Evolutionary conservation across 169 alveolate genomes (phyloP), one percentile per base, ranked within the genome.

Genomic region (Cryptosporidium tyzzeri): DNA sequence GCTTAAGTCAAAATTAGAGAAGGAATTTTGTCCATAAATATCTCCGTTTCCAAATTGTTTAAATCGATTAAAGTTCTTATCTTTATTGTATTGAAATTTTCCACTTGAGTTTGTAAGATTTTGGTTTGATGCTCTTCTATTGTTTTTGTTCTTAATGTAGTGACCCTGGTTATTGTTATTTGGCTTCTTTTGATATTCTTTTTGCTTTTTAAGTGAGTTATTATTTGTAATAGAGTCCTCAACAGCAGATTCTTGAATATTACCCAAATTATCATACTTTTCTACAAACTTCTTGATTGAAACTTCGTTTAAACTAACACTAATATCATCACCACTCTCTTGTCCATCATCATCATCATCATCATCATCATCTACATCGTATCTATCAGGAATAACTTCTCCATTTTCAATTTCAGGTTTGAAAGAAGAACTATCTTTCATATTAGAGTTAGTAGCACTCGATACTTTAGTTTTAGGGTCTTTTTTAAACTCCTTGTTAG

Each of bases 301-400:
- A 73, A 35, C 39, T n/a, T 41, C 70, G 33, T 33, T 55, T 26
- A 53, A 4, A 16, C 12, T 48, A 73, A 23, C 39, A 23, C 70
- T 44, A 18, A 73, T 73, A 35, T 48, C 74, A 16, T 84, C 91
- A 16, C 67, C 75, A 48, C 86, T 75, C 7, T 53, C 91, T 69
- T 41, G 71, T 18, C 69, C 61, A 26, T 67, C 75, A n/a, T 71
- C 35, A n/a, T 26, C 26, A 26, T 26, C 26, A 0, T 26, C 71
- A 3, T 26, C 26, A 26, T 26, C 26, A 0, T 26, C 71, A 3
- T 73, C 65, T 55, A 51, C 71, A 12, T 65, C 39, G 26, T 55
- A 55, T 9, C 7, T 14, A 26, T 26, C 67, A 23, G 29, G 67
- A 21, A 26, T 5, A n/a, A 21, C 35, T n/a, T 55, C 67, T 5